Evolutionary conservation across 75 land plant species (phyloP).

Genomic region (Selaginella moellendorffii): DNA sequence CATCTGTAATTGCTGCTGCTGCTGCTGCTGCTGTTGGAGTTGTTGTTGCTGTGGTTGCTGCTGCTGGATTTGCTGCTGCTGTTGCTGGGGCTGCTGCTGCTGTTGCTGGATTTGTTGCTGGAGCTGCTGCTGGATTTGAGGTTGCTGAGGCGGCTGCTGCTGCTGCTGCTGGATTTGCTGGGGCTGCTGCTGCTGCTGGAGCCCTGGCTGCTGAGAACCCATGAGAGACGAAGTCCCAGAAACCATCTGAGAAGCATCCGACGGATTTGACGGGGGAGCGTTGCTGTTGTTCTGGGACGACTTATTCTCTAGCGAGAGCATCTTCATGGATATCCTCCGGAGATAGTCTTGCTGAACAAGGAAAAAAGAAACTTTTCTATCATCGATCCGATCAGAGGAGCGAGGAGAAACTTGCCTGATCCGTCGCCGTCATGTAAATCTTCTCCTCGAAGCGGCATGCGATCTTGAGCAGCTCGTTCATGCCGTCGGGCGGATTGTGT

Average conservation of each 20-base stretch:
- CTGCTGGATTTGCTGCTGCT: slow-evolving; percentile 14
- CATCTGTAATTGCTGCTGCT: slow-evolving; percentile 10
- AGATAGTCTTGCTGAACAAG: slow-evolving; percentile 61
- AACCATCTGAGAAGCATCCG: too few species aligned
- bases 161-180: slow-evolving; percentile 14
- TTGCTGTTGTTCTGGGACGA: slow-evolving; percentile 11
- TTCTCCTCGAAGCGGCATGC: slow-evolving; percentile 72
- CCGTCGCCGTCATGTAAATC: slow-evolving; percentile 39
- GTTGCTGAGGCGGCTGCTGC: neutral
- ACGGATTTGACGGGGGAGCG: too few species aligned
- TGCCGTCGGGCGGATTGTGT: slow-evolving; percentile 43
- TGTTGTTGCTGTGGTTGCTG: slow-evolving; percentile 17
- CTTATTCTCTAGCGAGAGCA: slow-evolving; percentile 58
- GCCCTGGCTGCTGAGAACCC: too few species aligned
- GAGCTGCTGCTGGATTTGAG: slow-evolving; percentile 16
- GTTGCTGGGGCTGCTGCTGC: slow-evolving; percentile 10
- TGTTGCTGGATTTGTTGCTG: slow-evolving; percentile 16
- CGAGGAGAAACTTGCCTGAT: slow-evolving; percentile 66
- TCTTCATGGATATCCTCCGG: slow-evolving; percentile 60
- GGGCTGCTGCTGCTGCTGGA: too few species aligned
- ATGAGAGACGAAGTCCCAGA: too few species aligned
- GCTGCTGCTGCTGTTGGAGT: slow-evolving; percentile 11
- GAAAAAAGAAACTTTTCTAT: neutral
- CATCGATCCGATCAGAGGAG: neutral
- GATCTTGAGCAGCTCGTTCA: slow-evolving; percentile 50